Percentiles rank a stretch among this genome's conserved stretches.
These are phyloP conservation scores for Penicillium macrosclerotiorum DNA, from an alignment of 495 filamentous ascomycete genomes.

Conservation along the genomic window DNA sequence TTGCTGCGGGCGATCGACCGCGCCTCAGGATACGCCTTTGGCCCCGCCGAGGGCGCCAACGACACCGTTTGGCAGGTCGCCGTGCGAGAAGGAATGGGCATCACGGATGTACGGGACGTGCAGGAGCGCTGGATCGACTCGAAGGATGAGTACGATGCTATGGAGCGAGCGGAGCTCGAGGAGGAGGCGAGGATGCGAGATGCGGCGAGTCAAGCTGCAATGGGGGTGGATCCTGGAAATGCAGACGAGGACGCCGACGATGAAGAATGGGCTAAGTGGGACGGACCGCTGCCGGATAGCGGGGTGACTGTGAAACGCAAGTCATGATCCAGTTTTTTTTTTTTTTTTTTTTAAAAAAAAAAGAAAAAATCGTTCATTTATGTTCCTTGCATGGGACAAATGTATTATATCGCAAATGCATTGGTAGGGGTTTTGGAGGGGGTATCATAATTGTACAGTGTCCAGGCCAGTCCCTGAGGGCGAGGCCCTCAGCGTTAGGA, in stretches of 20 bases:
- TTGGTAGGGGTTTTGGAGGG: no score
- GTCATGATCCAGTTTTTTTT: conserved; percentile 27
- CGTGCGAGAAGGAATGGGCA: conserved; percentile 77
- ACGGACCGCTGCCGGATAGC: conserved; percentile 36
- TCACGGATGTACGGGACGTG: conserved; percentile 80
- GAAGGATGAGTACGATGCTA: conserved; percentile 83
- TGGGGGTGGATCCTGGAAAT: conserved; percentile 16
- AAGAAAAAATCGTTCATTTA: neutral
- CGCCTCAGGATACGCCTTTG: conserved; percentile 90
- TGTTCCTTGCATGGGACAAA: neutral
- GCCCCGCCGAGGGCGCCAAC: conserved; percentile 84
- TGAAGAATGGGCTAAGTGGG: conserved; percentile 35
- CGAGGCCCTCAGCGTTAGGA: no score
- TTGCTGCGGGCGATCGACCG: conserved; percentile 84
- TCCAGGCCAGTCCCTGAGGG: neutral
- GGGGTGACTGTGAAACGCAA: conserved; percentile 48
- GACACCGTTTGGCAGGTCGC: conserved; percentile 93
- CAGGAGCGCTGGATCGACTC: conserved; percentile 93
- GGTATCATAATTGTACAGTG: conserved; percentile 20
- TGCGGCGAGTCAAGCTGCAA: conserved; percentile 18
- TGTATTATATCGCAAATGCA: conserved; percentile 28
- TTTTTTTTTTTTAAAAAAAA: no score
- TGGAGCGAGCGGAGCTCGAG: conserved; percentile 69
- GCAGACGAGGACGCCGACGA: conserved; percentile 33
- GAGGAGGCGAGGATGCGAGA: conserved; percentile 52